Evolutionary conservation across 768 basidiomycete species (phyloP), one percentile per base, ranked within the genome.

Genomic region (Nidularia sp.): DNA sequence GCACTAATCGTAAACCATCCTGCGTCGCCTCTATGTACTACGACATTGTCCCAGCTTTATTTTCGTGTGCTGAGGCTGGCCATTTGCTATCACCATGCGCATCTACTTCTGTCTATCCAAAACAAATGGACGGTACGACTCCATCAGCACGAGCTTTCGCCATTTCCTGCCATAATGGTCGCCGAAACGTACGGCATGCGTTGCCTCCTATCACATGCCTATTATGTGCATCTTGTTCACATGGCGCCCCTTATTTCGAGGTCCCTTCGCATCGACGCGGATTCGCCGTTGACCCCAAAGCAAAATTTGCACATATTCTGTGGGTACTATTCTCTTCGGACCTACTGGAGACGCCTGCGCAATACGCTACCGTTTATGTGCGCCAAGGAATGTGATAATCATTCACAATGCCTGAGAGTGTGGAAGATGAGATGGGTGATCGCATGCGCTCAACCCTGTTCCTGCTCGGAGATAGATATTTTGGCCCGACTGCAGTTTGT

Each of bases 351-450:
- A 47, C 59, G 56, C 10, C 59, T 70, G n/a, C 64, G 63, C 9
- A 53, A 34, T 25, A 53, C 52, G 9, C 76, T 70, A 8, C 45
- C 55, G 29, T 71, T 75, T 55, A 51, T 54, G 49, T 57, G 56
- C 12, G 56, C 61, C 8, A 59, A 61, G 10, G 59, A 55, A n/a
- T 77, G 76, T 60, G 57, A 55, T 45, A 63, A 64, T 49, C 75
- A 75, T 59, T 53, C 52, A 42, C 66, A 62, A 45, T 78, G 76
- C 54, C 34, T 67, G n/a, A 51, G 58, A 33, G 71, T 66, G 34
- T 78, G 74, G 74, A 56, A 52, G 49, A 52, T 62, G 48, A 59
- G 67, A 43, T 76, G 74, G 71, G 44, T 49, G 8, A 60, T 65
- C 13, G 68, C 62, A 13, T 58, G 58, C 29, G 53, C 56, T 36